Evolutionary conservation across 495 filamentous ascomycete species (phyloP), one percentile per base, ranked within the genome.

Genomic region (Trichoderma asperelloides): DNA sequence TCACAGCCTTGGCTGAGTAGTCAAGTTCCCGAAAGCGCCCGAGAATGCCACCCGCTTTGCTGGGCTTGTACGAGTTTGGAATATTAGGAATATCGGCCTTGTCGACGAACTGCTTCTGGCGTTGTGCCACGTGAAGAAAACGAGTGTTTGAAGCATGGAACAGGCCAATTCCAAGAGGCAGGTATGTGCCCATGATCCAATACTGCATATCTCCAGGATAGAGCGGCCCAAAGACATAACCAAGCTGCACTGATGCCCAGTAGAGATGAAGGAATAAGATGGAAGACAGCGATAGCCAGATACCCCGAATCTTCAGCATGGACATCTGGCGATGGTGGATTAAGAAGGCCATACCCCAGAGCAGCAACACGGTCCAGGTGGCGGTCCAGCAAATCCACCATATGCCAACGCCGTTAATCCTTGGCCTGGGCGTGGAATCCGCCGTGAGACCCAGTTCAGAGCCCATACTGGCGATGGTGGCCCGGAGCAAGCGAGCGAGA

Each of bases 141-240:
- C 86, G 86, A 69, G 77, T 82, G 73, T 89, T 89, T 49, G 84
- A 82, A 49, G 85, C 89, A 70, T 91, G 88, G 75, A 91, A 92
- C 2, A 90, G 75, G 21, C 86, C 88, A 69, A 91, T 83, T 33
- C 89, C 89, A 30, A 86, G 81, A 3, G 89, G 89, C 39, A 91
- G 78, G 73, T 85, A 88, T 51, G 86, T 81, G 64, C 87, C 83
- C 89, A 92, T 92, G 72, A 91, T 80, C 88, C 89, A 92, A 75
- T 82, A 92, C 71, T 90, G 74, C 43, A 67, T 68, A 9, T 76
- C 68, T 37, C 76, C 70, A 0, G 86, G 85, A 66, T 87, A 82
- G 8, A 82, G 69, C 2, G 85, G 76, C 15, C 90, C 89, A 27
- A 86, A 69, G 33, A 85, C 81, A 70, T 85, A 87, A 13, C 82